A percentile compares a stretch with the other conserved stretches of the same genome.
Evolutionary conservation across 352 stramenopile genomes (phyloP).

Genomic region (Phytophthora pisi): DNA sequence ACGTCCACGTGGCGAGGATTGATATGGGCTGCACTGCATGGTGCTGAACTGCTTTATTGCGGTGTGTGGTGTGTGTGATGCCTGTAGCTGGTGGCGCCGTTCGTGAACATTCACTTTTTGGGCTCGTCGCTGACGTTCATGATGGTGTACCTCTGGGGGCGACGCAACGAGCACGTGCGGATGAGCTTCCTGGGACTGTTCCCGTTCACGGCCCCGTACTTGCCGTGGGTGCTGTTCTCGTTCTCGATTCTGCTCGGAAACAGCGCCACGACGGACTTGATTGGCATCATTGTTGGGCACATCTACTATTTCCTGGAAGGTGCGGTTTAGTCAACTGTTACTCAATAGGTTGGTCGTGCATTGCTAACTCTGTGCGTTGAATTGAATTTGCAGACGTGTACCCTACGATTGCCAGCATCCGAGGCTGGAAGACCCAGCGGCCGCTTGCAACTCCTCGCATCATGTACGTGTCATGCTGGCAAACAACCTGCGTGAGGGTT

Average conservation of each 20-base stretch:
- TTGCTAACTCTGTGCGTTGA: conserved; percentile 17
- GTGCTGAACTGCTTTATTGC: conserved; percentile 1
- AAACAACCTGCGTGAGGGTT: background rate
- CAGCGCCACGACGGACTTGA: conserved; percentile 96
- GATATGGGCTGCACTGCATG: background rate
- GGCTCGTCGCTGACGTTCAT: conserved; percentile 99
- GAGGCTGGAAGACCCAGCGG: conserved; percentile 93
- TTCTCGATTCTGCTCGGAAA: conserved; percentile 97
- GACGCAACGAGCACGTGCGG: conserved; percentile 94
- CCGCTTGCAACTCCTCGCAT: conserved; percentile 92
- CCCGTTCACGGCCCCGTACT: conserved; percentile 97
- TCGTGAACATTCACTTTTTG: conserved; percentile 98
- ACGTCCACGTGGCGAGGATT: conserved; percentile 30
- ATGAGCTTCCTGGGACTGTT: conserved; percentile 99
- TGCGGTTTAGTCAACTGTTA: conserved; percentile 19
- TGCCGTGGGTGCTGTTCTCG: conserved; percentile 98
- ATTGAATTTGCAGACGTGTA: conserved; percentile 91
- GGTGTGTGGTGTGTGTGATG: background rate
- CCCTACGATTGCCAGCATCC: conserved; percentile 95
- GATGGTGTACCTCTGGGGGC: conserved; percentile 99
- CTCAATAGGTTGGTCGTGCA: background rate
- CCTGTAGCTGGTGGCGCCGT: conserved; percentile 92
- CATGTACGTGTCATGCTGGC: conserved; percentile 63
- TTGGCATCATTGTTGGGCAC: conserved; percentile 99
- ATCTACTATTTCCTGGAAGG: conserved; percentile 99